Conservation (phyloP, 441 rosid genomes). For the Hura crepitans region DNA sequence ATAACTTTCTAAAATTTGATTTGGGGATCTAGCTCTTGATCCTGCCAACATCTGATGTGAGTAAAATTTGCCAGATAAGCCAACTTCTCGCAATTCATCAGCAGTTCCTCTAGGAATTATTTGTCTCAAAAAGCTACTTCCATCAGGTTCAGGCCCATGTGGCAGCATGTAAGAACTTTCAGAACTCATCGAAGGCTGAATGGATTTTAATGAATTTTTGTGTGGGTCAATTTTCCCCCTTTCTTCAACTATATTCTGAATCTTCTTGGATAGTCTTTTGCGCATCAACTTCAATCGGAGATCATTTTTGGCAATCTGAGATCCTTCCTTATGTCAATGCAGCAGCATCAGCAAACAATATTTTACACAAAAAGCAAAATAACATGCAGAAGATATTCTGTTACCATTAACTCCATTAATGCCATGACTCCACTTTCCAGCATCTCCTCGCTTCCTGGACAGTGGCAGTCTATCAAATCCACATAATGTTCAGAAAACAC, state of each 20-base stretch:
- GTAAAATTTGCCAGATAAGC: constrained; percentile 22
- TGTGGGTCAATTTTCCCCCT: constrained; percentile 11
- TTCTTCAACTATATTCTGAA: constrained; percentile 11
- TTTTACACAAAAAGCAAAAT: neutral
- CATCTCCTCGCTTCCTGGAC: constrained; percentile 33
- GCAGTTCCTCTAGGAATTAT: constrained; percentile 15
- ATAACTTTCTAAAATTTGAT: constrained; percentile 21
- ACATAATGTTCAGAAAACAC: constrained; percentile 5
- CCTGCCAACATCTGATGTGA: constrained; percentile 25
- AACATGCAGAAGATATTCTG: neutral
- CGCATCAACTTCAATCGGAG: constrained; percentile 40
- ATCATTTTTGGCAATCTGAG: constrained; percentile 30
- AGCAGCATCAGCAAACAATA: constrained; percentile 12
- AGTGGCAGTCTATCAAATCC: constrained; percentile 8
- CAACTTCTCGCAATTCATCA: constrained; percentile 21
- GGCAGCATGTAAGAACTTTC: constrained; percentile 17
- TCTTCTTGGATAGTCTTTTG: constrained; percentile 27
- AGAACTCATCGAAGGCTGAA: constrained; percentile 21
- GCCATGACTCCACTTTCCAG: constrained; percentile 21
- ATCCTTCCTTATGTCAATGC: constrained; percentile 26
- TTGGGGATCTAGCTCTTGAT: constrained; percentile 32
- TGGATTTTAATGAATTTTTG: constrained; percentile 19
- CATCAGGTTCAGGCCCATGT: constrained; percentile 20
- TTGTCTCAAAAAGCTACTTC: constrained; percentile 23
- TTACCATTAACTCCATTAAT: constrained; percentile 31